phyloP scores from a whole-genome alignment of 202 grass and related monocot species.

The Bolboschoenoplectus hybrid region DNA sequence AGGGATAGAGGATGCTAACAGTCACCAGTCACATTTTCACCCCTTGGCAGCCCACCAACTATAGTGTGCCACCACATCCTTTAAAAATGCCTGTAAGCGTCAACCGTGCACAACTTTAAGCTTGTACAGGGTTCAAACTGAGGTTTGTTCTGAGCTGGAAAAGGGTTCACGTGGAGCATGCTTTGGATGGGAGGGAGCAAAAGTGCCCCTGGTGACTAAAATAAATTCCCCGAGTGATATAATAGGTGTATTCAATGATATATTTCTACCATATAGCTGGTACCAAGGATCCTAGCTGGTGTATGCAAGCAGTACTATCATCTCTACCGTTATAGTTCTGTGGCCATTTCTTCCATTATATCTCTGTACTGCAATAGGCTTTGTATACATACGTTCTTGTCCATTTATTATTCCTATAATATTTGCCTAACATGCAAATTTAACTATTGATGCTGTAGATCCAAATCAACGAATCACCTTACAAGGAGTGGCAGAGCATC shows the following conservation, averaged over 20 bases:
- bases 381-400: not conserved
- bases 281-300: not conserved
- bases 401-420: not conserved
- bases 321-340: not conserved
- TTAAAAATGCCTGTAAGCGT: not conserved
- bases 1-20: no score
- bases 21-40: no score
- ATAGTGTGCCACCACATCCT: not conserved
- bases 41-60: not conserved
- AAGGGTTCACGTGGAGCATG: not conserved
- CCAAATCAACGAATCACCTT: slow-evolving; percentile 66
- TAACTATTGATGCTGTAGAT: slow-evolving; percentile 48
- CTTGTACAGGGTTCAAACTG: not conserved
- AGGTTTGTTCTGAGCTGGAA: not conserved
- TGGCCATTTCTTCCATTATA: not conserved
- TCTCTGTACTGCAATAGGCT: not conserved
- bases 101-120: not conserved
- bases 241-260: not conserved
- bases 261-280: not conserved
- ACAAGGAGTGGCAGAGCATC: slow-evolving; percentile 65
- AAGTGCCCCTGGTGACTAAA: not conserved
- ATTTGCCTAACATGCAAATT: not conserved
- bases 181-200: not conserved
- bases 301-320: not conserved
- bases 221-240: not conserved